Evolutionary conservation across 169 alveolate genomes (phyloP).

Genomic region (Plasmodium inui): DNA sequence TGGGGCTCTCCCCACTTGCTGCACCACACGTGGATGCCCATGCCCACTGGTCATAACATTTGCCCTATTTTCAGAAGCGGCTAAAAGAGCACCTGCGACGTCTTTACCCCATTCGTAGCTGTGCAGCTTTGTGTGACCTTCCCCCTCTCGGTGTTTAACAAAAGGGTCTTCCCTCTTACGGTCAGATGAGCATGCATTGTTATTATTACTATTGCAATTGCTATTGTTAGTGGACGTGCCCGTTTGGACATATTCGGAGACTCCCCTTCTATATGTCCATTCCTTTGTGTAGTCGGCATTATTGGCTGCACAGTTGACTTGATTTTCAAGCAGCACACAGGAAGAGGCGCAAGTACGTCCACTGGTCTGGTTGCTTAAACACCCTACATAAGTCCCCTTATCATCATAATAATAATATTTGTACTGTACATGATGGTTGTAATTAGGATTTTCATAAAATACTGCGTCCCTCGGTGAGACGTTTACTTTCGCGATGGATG

Average conservation of each 20-base stretch:
- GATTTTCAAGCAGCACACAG: background rate
- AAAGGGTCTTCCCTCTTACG: background rate
- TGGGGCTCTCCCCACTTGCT: background rate
- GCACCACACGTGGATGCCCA: background rate
- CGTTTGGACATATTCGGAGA: background rate
- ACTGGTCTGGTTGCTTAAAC: background rate
- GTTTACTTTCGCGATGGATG: background rate
- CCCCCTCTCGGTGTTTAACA: background rate
- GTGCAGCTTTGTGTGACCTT: background rate
- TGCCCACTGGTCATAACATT: background rate
- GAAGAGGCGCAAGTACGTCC: constrained; percentile 3
- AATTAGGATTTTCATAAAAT: background rate
- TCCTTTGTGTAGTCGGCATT: background rate
- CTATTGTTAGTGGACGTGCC: background rate
- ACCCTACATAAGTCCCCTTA: background rate
- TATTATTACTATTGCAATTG: background rate
- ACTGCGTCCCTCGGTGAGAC: background rate
- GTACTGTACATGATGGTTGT: background rate
- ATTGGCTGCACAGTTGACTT: background rate
- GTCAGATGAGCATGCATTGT: background rate
- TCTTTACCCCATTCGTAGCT: background rate
- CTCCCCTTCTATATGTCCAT: background rate
- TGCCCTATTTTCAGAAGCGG: background rate
- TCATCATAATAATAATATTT: constrained; percentile 9
- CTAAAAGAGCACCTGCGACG: background rate